Conservation (phyloP, 306 rosid species). For the Nissolia schottii region DNA sequence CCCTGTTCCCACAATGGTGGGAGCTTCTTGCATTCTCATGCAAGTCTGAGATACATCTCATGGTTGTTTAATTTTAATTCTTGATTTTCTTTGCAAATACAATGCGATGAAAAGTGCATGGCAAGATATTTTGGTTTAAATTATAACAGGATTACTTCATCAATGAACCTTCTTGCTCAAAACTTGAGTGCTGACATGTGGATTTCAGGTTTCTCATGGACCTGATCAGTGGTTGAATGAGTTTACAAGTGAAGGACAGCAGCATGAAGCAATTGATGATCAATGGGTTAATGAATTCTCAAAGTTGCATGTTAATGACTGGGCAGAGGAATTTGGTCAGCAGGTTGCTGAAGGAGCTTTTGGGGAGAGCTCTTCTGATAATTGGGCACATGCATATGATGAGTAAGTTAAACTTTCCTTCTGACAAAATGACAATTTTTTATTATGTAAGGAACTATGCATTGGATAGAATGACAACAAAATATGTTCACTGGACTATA, state of each 20-base stretch:
- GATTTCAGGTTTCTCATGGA: conserved; percentile 56
- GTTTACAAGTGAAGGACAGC: conserved; percentile 48
- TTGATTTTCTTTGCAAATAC: not conserved
- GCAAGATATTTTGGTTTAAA: not conserved
- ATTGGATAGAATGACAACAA: not conserved
- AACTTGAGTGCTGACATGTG: conserved; percentile 25
- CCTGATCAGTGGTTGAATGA: conserved; percentile 84
- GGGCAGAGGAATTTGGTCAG: conserved; percentile 91
- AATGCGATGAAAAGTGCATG: not conserved
- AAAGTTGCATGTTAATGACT: conserved; percentile 74
- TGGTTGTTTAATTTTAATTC: not conserved
- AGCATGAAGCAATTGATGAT: conserved; percentile 52
- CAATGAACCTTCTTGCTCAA: not conserved
- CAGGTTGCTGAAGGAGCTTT: conserved; percentile 73
- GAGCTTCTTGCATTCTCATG: conserved; percentile 5
- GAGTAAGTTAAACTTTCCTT: conserved; percentile 60
- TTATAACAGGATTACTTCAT: not conserved
- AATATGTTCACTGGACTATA: not conserved
- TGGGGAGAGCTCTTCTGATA: conserved; percentile 57
- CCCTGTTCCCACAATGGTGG: not conserved
- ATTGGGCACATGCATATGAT: conserved; percentile 81
- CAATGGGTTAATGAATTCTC: conserved; percentile 94
- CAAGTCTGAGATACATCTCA: not conserved
- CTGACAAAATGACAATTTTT: not conserved
- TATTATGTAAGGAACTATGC: not conserved